phyloP scores from a whole-genome alignment of 139 green algal genomes.

The Closterium sp. region DNA sequence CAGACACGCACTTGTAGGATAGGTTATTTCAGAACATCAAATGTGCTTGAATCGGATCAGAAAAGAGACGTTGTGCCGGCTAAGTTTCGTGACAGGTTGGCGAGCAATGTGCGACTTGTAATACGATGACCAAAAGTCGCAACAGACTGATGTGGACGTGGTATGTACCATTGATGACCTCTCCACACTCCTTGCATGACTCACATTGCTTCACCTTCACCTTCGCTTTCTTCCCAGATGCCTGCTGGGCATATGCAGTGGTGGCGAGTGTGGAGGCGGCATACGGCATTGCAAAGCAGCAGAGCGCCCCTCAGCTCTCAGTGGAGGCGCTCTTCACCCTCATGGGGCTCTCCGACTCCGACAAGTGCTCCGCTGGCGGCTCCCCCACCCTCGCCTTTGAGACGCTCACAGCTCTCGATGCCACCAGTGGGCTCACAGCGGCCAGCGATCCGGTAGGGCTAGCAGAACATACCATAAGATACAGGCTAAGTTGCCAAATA shows the following conservation, averaged over 20 bases:
- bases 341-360: background rate
- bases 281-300: background rate
- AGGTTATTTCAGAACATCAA: too few species aligned
- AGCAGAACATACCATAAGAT: background rate
- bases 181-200: too few species aligned
- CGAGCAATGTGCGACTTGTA: too few species aligned
- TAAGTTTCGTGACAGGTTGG: too few species aligned
- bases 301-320: background rate
- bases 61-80: too few species aligned
- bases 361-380: background rate
- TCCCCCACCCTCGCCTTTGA: background rate
- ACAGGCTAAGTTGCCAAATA: too few species aligned
- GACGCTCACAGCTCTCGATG: background rate
- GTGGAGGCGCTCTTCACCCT: background rate
- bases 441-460: background rate
- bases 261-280: background rate
- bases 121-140: too few species aligned
- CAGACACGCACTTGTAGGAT: too few species aligned
- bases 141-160: too few species aligned
- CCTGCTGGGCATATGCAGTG: background rate
- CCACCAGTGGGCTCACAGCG: background rate
- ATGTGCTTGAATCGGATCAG: too few species aligned
- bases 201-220: too few species aligned
- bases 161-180: too few species aligned
- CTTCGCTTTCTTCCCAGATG: background rate